phyloP scores from a whole-genome alignment of 2,329 filamentous ascomycete genomes.

The Fusarium tuaranense region DNA sequence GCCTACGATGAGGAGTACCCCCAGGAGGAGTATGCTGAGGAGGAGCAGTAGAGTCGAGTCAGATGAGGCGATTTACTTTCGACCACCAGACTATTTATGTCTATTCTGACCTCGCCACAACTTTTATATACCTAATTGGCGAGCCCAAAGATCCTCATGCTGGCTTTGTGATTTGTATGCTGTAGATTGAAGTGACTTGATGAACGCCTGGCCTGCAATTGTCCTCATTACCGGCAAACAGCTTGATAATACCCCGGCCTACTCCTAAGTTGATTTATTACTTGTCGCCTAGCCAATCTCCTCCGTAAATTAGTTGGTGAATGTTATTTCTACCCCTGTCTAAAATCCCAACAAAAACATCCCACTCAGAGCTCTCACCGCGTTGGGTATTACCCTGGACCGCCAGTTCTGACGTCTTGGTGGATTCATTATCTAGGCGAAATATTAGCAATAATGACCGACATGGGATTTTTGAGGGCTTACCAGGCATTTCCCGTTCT shows the following conservation, averaged over 20 bases:
- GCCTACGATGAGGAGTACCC: slow-evolving; percentile 2
- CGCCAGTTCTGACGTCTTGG: neutral
- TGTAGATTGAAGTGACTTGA: neutral
- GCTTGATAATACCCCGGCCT: neutral
- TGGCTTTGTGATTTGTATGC: neutral
- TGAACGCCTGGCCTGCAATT: neutral
- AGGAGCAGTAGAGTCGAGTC: neutral
- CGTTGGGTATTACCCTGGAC: neutral
- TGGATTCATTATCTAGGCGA: neutral
- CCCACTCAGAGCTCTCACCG: neutral
- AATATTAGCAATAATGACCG: neutral
- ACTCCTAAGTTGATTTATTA: neutral
- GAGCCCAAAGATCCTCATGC: neutral
- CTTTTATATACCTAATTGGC: slow-evolving; percentile 1
- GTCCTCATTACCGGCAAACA: neutral
- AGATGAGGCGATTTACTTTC: neutral
- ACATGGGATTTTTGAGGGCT: neutral
- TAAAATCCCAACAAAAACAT: neutral
- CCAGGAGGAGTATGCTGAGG: slow-evolving; percentile 1
- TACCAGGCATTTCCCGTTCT: neutral
- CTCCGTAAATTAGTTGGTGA: neutral
- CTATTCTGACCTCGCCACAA: neutral
- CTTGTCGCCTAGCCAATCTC: neutral
- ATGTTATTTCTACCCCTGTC: neutral
- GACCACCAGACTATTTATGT: neutral